Evolutionary conservation across 75 land plant species (phyloP).

Genomic region (Selaginella tamariscina): DNA sequence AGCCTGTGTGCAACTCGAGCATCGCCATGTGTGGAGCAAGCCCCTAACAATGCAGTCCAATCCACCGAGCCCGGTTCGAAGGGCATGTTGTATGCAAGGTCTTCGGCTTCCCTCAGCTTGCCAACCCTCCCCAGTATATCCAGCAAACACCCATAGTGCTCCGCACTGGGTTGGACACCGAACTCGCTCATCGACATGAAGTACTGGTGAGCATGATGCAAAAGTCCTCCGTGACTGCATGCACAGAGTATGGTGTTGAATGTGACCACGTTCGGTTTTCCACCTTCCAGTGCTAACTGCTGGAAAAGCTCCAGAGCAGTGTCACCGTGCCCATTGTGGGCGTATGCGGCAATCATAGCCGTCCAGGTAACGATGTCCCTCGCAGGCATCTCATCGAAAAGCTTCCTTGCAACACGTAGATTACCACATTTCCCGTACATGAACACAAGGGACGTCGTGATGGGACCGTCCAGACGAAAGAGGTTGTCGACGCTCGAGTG

Average conservation of each 20-base stretch:
- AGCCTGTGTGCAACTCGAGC: background rate
- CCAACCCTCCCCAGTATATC: conserved; percentile 1
- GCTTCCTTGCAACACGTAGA: background rate
- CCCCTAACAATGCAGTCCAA: background rate
- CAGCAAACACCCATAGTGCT: background rate
- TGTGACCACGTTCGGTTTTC: background rate
- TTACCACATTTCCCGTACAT: background rate
- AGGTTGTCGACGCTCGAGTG: background rate
- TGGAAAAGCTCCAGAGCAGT: background rate
- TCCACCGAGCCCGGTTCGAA: background rate
- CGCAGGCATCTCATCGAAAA: background rate
- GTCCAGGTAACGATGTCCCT: conserved; percentile 6
- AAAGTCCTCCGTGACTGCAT: background rate
- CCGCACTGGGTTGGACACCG: background rate
- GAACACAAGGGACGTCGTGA: background rate
- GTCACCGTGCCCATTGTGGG: background rate
- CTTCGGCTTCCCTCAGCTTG: background rate
- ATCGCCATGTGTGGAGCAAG: background rate
- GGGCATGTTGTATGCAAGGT: background rate
- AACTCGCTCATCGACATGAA: background rate
- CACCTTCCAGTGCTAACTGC: background rate
- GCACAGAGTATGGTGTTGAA: conserved; percentile 10
- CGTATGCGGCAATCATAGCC: conserved; percentile 9
- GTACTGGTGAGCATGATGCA: background rate
- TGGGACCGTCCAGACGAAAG: background rate